These are phyloP conservation scores for Yamadazyma friedrichii DNA, from an alignment of 1,139 yeast species.

Conservation along the genomic window DNA sequence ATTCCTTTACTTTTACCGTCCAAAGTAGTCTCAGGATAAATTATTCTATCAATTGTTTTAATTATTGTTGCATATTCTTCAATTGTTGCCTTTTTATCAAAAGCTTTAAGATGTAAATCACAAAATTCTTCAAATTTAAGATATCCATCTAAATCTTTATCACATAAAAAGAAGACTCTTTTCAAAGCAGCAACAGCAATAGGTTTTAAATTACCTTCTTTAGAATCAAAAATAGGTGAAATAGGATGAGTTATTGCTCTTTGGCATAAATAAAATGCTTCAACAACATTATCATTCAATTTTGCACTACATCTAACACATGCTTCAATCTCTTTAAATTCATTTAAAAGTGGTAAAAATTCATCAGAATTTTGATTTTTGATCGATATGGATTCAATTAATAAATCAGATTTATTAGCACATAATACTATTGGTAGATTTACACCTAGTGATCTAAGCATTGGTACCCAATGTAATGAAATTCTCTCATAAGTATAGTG, in stretches of 20 bases:
- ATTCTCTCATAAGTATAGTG: constrained; percentile 93
- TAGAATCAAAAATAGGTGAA: constrained; percentile 93
- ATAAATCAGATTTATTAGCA: constrained; percentile 73
- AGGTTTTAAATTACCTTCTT: constrained; percentile 78
- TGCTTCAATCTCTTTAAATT: constrained; percentile 91
- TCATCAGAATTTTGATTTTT: constrained; percentile 59
- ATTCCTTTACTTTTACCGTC: constrained; percentile 46
- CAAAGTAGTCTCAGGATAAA: constrained; percentile 23
- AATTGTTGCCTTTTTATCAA: constrained; percentile 43
- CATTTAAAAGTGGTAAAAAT: constrained; percentile 80
- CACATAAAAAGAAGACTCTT: constrained; percentile 81
- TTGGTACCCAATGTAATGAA: constrained; percentile 90
- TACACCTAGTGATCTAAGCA: constrained; percentile 87
- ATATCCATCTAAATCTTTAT: constrained; percentile 85
- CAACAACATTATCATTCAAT: constrained; percentile 75
- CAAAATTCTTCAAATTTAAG: constrained; percentile 69
- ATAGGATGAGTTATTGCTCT: constrained; percentile 90
- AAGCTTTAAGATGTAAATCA: constrained; percentile 71
- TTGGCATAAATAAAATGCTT: constrained; percentile 87
- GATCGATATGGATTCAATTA: constrained; percentile 22
- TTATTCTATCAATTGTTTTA: constrained; percentile 22
- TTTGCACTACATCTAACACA: constrained; percentile 88
- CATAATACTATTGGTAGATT: constrained; percentile 89
- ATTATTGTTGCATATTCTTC: constrained; percentile 33
- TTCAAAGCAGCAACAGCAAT: constrained; percentile 73